These are phyloP conservation scores for Rhynchospora pubera DNA, from an alignment of 176 grass and related monocot species.

Conservation along the genomic window DNA sequence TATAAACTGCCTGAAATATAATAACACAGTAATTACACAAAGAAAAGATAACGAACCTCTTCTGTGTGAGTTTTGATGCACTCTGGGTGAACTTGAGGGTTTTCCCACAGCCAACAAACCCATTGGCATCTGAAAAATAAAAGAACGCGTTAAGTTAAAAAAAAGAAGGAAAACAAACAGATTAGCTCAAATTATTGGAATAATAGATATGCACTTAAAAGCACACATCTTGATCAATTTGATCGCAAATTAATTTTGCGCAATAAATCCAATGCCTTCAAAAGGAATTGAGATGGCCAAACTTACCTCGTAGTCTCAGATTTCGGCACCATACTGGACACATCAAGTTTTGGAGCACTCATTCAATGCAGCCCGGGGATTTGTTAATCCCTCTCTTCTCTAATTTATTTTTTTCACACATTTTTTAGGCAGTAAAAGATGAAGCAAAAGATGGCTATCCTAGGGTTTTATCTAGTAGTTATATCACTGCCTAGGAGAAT, in stretches of 20 bases:
- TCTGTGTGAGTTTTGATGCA: constrained; percentile 53
- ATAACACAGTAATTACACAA: not conserved
- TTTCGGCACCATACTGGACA: not conserved
- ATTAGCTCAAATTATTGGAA: not conserved
- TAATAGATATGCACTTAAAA: not conserved
- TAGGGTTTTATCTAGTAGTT: no score
- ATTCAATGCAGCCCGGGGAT: not conserved
- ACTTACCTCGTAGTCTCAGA: not conserved
- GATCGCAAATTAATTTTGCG: not conserved
- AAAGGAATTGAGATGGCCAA: not conserved
- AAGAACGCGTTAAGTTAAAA: not conserved
- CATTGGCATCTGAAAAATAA: not conserved
- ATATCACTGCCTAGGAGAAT: no score
- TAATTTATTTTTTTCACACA: not conserved
- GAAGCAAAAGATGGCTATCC: not conserved
- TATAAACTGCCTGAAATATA: not conserved
- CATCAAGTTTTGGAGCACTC: not conserved
- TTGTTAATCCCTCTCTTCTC: not conserved
- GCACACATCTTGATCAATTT: not conserved
- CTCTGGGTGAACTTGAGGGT: constrained; percentile 79
- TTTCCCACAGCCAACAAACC: constrained; percentile 4
- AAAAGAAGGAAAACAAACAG: not conserved
- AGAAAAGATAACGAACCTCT: constrained; percentile 43
- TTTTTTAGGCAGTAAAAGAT: not conserved
- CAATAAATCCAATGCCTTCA: not conserved